These are phyloP conservation scores for Leccinum barrowsii DNA, from an alignment of 768 basidiomycete species.

Conservation along the genomic window DNA sequence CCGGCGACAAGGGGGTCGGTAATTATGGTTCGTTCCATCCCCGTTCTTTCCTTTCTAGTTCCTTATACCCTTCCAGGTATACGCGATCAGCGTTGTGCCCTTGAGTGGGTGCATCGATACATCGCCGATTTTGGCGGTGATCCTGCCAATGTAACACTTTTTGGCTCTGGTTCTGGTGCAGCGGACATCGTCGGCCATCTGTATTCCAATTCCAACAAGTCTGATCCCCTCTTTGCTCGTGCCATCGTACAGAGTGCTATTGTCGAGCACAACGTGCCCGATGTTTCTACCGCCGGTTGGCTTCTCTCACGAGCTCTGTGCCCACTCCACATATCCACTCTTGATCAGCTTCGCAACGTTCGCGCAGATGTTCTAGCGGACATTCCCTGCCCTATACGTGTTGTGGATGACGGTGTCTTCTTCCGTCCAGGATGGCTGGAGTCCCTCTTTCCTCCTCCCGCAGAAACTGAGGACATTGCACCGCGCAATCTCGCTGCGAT, in stretches of 20 bases:
- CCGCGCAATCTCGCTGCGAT: constrained; percentile 17
- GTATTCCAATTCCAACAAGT: constrained; percentile 59
- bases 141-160: constrained; percentile 44
- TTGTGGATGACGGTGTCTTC: constrained; percentile 68
- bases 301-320: constrained; percentile 64
- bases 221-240: constrained; percentile 61
- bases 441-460: constrained; percentile 36
- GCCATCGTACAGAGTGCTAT: constrained; percentile 74
- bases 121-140: constrained; percentile 69
- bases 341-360: constrained; percentile 62
- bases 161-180: constrained; percentile 40
- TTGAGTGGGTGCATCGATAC: constrained; percentile 60
- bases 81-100: constrained; percentile 59
- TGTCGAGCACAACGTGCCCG: constrained; percentile 59
- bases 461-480: constrained; percentile 20
- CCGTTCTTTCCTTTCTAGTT: neutral
- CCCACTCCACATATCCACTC: constrained; percentile 46
- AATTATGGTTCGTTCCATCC: constrained; percentile 59
- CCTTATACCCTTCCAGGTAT: constrained; percentile 40
- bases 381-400: constrained; percentile 49
- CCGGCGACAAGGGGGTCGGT: constrained; percentile 68
- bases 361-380: constrained; percentile 54
- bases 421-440: constrained; percentile 60
- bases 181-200: constrained; percentile 61
- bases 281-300: constrained; percentile 58